These are phyloP conservation scores for Eimeria falciformis DNA, from an alignment of 169 alveolate species.

Conservation along the genomic window DNA sequence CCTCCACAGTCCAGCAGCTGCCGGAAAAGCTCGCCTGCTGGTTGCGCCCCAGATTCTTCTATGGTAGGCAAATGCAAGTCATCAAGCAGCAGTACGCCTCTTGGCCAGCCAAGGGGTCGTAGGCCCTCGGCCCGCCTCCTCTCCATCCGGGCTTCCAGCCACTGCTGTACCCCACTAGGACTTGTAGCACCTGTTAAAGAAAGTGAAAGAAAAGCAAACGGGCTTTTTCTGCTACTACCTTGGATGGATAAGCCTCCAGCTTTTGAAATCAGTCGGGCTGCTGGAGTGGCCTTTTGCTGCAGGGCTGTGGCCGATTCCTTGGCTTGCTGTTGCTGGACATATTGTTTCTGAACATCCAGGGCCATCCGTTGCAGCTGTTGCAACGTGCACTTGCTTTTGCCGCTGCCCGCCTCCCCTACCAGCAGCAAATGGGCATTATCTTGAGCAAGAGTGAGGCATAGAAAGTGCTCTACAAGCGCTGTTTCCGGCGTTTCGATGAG, in stretches of 20 bases:
- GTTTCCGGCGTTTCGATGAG: conserved; percentile 60
- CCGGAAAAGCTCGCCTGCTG: conserved; percentile 95
- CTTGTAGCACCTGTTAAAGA: conserved; percentile 96
- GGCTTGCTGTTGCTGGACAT: conserved; percentile 19
- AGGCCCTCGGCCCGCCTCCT: background rate
- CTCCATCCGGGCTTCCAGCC: conserved; percentile 93
- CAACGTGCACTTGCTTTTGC: conserved; percentile 64
- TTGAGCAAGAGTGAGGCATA: background rate
- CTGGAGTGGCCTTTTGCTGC: background rate
- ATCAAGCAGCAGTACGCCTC: conserved; percentile 93
- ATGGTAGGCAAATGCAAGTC: conserved; percentile 95
- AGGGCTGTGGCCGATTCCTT: conserved; percentile 14
- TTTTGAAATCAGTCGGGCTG: background rate
- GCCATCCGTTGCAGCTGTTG: conserved; percentile 56
- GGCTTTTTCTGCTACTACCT: background rate
- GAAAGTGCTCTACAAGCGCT: conserved; percentile 20
- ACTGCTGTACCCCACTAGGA: conserved; percentile 93
- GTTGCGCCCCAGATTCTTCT: conserved; percentile 96
- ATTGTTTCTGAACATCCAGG: conserved; percentile 20
- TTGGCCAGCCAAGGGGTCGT: conserved; percentile 48
- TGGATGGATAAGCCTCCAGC: background rate
- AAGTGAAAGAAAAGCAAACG: conserved; percentile 77
- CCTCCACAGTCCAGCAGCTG: conserved; percentile 93
- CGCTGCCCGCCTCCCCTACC: conserved; percentile 63
- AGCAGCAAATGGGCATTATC: conserved; percentile 26